These are phyloP conservation scores for Penicillium cosmopolitanum DNA, from an alignment of 495 filamentous ascomycete genomes.

Conservation along the genomic window DNA sequence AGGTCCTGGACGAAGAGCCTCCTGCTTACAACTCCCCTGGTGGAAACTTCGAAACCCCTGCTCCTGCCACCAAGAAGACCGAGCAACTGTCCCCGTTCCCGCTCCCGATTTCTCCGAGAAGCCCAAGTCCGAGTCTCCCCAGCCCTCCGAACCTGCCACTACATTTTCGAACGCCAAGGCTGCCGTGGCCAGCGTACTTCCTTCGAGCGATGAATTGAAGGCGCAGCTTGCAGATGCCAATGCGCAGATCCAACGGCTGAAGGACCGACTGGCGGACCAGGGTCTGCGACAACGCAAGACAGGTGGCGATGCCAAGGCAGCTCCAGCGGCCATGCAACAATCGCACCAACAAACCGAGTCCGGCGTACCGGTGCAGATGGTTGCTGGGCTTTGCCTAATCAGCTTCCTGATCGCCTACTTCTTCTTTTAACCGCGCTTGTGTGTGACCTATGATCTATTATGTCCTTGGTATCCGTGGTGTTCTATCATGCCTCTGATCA, in stretches of 20 bases:
- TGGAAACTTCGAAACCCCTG: conserved; percentile 54
- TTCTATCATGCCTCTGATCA: conserved; percentile 25
- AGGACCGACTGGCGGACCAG: conserved; percentile 69
- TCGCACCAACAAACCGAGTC: conserved; percentile 53
- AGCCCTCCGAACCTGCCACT: conserved; percentile 17
- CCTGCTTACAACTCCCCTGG: conserved; percentile 61
- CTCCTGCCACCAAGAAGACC: conserved; percentile 43
- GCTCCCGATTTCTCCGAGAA: conserved; percentile 50
- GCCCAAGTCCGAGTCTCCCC: conserved; percentile 42
- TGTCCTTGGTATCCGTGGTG: conserved; percentile 14
- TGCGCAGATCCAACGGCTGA: conserved; percentile 69
- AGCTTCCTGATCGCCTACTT: conserved; percentile 93
- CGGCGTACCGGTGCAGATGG: conserved; percentile 86
- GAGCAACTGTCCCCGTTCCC: conserved; percentile 41
- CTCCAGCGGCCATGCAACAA: conserved; percentile 51
- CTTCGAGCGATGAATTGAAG: conserved; percentile 67
- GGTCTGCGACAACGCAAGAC: conserved; percentile 71
- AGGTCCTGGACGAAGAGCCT: conserved; percentile 49
- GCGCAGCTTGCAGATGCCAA: conserved; percentile 75
- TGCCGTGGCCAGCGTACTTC: conserved; percentile 47
- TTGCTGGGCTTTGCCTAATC: conserved; percentile 80
- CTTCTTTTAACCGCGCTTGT: conserved; percentile 70
- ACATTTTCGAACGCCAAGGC: conserved; percentile 37
- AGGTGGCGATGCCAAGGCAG: conserved; percentile 43
- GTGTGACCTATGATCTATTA: conserved; percentile 19